Evolutionary conservation across 208 protist genomes (phyloP).

Genomic region (Leishmania martiniquensis): DNA sequence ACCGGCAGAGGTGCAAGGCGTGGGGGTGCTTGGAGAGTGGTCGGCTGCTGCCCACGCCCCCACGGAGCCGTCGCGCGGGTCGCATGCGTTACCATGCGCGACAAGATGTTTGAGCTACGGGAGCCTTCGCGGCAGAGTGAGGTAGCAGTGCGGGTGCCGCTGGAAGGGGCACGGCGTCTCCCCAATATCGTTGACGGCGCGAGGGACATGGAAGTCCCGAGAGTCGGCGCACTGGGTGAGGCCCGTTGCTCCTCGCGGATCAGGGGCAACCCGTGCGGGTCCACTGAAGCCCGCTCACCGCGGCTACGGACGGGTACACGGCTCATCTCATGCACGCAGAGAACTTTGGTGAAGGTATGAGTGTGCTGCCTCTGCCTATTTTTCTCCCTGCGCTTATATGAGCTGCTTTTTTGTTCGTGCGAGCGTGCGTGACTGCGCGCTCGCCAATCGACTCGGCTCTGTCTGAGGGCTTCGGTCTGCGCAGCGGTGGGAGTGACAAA

Average conservation of each 20-base stretch:
- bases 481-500: not conserved
- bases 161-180: not conserved
- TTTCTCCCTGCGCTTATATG: not conserved
- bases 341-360: not conserved
- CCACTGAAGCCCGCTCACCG: not conserved
- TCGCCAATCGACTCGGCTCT: too few relatives aligned
- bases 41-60: not conserved
- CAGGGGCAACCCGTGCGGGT: not conserved
- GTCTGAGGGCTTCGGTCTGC: not conserved
- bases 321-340: not conserved
- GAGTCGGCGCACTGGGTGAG: not conserved
- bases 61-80: not conserved
- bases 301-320: not conserved
- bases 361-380: not conserved
- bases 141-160: not conserved
- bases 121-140: not conserved
- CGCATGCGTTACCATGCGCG: not conserved
- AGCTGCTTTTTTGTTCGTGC: too few relatives aligned
- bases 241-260: too few relatives aligned
- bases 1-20: conserved; percentile 5
- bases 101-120: not conserved
- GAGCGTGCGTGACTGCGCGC: too few relatives aligned
- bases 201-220: not conserved
- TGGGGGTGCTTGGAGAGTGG: not conserved
- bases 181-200: not conserved